Percentiles rank a stretch among this genome's conserved stretches.
Evolutionary conservation across 768 basidiomycete species (phyloP).

Genomic region (Amanita jacksonii): DNA sequence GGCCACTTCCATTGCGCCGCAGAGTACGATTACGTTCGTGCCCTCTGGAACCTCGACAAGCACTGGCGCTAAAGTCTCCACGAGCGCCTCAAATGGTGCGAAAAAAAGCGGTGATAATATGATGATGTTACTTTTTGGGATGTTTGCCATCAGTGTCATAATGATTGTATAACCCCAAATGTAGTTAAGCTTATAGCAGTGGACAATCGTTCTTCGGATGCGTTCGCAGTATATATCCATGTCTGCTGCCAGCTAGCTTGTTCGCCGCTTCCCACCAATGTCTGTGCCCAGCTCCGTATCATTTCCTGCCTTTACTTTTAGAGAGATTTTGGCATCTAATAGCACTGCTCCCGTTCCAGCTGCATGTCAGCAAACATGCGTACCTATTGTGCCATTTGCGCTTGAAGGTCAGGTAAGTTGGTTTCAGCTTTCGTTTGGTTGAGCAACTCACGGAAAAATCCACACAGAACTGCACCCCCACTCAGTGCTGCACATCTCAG

Average conservation of each 20-base stretch:
- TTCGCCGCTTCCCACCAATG: too few relatives aligned
- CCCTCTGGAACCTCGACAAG: neutral
- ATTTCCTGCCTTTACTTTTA: neutral
- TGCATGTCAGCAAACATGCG: constrained; percentile 4
- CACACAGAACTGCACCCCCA: constrained; percentile 18
- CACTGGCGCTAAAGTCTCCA: neutral
- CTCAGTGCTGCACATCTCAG: constrained; percentile 27
- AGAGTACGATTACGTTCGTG: neutral
- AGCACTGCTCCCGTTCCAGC: neutral
- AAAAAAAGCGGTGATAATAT: too few relatives aligned
- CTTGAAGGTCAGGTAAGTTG: constrained; percentile 1
- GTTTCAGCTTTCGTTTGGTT: neutral
- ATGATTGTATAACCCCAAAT: neutral
- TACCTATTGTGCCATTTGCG: constrained; percentile 4
- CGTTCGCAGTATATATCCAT: neutral
- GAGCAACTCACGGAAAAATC: neutral
- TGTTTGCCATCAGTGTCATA: too few relatives aligned
- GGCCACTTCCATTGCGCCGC: neutral
- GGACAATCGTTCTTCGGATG: neutral
- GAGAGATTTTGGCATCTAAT: neutral
- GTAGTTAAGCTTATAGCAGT: too few relatives aligned
- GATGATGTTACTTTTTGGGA: too few relatives aligned
- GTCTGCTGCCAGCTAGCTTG: too few relatives aligned
- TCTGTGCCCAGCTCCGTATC: too few relatives aligned
- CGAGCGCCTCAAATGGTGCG: neutral